These are phyloP conservation scores for Saccharum hybrid DNA, from an alignment of 202 grass and related monocot species.

Conservation along the genomic window DNA sequence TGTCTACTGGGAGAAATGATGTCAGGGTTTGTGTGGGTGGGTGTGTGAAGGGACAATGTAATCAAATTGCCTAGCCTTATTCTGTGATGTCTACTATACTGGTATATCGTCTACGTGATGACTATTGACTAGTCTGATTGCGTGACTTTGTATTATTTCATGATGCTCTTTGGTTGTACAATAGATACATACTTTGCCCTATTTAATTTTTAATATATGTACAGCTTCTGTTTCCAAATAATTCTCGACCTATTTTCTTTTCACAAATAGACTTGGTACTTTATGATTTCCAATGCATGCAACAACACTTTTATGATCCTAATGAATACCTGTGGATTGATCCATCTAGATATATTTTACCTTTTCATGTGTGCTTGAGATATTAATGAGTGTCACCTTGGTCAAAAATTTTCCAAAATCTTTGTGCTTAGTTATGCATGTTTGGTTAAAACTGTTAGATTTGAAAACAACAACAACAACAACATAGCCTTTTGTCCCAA, in stretches of 20 bases:
- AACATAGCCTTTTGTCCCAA: no score
- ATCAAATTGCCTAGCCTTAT: conserved; percentile 3
- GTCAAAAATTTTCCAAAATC: neutral
- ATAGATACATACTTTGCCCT: neutral
- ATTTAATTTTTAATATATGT: neutral
- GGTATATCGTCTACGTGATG: neutral
- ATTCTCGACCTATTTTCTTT: neutral
- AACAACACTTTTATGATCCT: neutral
- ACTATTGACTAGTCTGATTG: neutral
- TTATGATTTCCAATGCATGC: neutral
- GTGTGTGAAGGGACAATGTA: neutral
- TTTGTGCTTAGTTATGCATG: neutral
- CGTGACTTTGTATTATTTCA: neutral
- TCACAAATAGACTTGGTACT: neutral
- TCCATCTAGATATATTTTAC: neutral
- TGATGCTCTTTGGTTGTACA: neutral
- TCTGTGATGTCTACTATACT: neutral
- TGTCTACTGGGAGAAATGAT: neutral
- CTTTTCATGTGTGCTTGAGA: neutral
- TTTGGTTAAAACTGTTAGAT: neutral
- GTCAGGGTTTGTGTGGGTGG: neutral
- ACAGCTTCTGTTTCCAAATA: neutral
- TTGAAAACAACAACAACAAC: neutral
- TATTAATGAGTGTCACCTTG: neutral
- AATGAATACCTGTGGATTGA: neutral